Evolutionary conservation across 345 rosid species (phyloP).

Genomic region (Boechera retrofracta): DNA sequence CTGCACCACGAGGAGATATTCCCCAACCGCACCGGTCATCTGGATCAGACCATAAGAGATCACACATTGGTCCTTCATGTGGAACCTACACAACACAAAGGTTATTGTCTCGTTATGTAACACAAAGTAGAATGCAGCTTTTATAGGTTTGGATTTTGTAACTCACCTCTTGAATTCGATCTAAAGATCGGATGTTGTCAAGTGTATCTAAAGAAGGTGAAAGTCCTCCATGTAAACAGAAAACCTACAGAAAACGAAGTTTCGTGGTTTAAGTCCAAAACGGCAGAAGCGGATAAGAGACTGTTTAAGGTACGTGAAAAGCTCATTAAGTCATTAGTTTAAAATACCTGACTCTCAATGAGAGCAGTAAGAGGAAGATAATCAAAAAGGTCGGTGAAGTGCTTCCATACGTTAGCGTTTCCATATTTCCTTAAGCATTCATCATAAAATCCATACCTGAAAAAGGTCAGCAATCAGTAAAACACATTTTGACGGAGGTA

Average conservation of each 20-base stretch:
- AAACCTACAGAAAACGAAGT: slow-evolving; percentile 53
- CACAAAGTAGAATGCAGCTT: neutral
- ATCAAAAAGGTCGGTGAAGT: slow-evolving; percentile 89
- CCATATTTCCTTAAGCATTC: slow-evolving; percentile 97
- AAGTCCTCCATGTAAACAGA: slow-evolving; percentile 96
- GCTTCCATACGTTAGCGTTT: slow-evolving; percentile 96
- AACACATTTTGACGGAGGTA: neutral
- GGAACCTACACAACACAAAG: slow-evolving; percentile 64
- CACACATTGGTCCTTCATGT: slow-evolving; percentile 99
- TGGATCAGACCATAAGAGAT: slow-evolving; percentile 96
- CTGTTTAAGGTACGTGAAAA: neutral
- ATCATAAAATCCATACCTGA: slow-evolving; percentile 95
- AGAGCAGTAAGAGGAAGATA: slow-evolving; percentile 93
- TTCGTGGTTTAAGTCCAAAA: slow-evolving; percentile 12
- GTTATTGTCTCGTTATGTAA: neutral
- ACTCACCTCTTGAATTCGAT: slow-evolving; percentile 91
- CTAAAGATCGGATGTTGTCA: slow-evolving; percentile 89
- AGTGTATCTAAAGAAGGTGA: slow-evolving; percentile 93
- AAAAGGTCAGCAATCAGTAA: slow-evolving; percentile 10
- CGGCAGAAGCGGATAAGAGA: neutral
- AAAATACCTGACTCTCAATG: slow-evolving; percentile 88
- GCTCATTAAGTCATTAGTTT: neutral
- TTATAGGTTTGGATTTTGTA: neutral
- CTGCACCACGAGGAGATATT: slow-evolving; percentile 98
- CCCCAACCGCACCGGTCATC: slow-evolving; percentile 99